These are phyloP conservation scores for Paecilomyces formosus DNA, from an alignment of 2,329 filamentous ascomycete genomes.

Conservation along the genomic window DNA sequence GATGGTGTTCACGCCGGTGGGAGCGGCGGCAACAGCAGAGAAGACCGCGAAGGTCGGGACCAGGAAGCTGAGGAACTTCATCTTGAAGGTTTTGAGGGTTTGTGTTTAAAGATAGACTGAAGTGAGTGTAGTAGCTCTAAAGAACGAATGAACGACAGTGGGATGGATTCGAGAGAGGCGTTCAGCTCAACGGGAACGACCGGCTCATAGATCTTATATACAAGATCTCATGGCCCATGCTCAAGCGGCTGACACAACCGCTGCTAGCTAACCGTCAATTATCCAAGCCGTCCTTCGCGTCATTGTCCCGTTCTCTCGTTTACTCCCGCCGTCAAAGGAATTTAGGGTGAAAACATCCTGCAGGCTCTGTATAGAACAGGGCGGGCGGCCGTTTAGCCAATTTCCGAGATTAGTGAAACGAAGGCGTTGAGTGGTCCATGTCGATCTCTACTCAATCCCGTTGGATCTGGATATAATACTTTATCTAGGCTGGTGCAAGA, in stretches of 20 bases:
- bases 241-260: not conserved
- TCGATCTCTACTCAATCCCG: not conserved
- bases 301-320: not conserved
- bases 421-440: not conserved
- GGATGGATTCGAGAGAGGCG: not conserved
- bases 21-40: not conserved
- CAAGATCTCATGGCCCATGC: not conserved
- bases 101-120: not conserved
- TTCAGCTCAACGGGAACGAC: not conserved
- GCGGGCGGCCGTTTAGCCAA: not conserved
- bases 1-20: not conserved
- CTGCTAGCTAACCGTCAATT: not conserved
- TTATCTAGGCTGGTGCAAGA: not conserved
- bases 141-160: not conserved
- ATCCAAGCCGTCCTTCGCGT: not conserved
- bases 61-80: not conserved
- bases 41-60: not conserved
- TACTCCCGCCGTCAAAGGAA: not conserved
- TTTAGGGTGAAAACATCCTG: not conserved
- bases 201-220: not conserved
- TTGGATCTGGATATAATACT: not conserved
- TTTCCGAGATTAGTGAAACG: not conserved
- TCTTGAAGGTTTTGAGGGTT: not conserved
- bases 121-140: not conserved
- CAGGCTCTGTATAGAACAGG: not conserved